Evolutionary conservation across 169 alveolate genomes (phyloP).

Genomic region (Eimeria zaria): DNA sequence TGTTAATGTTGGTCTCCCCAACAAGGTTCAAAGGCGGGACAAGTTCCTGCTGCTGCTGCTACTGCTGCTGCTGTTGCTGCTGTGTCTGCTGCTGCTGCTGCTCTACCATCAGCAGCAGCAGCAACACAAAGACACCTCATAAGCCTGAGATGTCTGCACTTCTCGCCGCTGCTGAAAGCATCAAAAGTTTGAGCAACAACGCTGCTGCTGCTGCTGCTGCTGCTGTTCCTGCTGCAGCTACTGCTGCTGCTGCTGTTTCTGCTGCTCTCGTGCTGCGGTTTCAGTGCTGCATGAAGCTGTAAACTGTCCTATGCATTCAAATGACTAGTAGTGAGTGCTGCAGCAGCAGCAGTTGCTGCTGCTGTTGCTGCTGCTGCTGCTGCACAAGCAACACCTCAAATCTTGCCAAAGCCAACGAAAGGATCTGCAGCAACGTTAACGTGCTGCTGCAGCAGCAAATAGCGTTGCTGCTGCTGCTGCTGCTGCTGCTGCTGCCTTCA

Average conservation of each 20-base stretch:
- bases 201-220: not conserved
- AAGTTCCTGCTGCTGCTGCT: conserved; percentile 22
- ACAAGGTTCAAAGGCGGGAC: conserved; percentile 3
- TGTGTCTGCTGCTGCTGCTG: too few relatives aligned
- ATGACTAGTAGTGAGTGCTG: not conserved
- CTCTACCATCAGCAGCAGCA: not conserved
- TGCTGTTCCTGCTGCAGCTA: not conserved
- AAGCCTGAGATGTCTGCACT: not conserved
- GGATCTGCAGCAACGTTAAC: too few relatives aligned
- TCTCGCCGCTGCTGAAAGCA: conserved; percentile 5
- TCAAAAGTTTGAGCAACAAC: not conserved
- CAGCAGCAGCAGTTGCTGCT: not conserved
- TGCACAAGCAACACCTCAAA: conserved; percentile 5
- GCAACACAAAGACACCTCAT: not conserved
- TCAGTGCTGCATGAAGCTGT: not conserved
- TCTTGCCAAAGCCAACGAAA: conserved; percentile 38
- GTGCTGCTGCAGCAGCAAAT: conserved; percentile 60
- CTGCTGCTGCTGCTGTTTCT: not conserved
- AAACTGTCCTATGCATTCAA: not conserved
- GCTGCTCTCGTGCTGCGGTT: conserved; percentile 28
- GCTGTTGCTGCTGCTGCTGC: conserved; percentile 32
- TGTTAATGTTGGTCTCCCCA: not conserved
- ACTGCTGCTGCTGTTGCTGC: not conserved
- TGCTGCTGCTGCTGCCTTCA: conserved; percentile 38
- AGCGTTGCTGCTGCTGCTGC: conserved; percentile 28